Conservation (phyloP, 2,329 filamentous ascomycete species). For the Immersiporthe knoxdaviesiana region DNA sequence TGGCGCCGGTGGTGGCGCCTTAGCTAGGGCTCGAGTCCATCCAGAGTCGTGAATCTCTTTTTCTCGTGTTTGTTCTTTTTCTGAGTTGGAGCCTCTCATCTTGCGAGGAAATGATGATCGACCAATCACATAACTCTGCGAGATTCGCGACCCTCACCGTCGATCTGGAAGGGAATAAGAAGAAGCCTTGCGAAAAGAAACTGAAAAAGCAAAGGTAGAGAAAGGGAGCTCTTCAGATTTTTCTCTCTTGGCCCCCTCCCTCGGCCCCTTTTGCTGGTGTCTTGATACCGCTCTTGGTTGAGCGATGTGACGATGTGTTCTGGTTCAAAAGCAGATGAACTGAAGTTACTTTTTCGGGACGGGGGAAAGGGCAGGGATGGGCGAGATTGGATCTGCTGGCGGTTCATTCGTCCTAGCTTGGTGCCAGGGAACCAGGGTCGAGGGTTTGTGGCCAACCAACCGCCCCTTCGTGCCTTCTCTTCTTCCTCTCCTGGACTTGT, state of each 20-base stretch:
- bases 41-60: background rate
- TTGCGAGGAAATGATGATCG: background rate
- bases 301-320: constrained; percentile 1
- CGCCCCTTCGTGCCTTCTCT: background rate
- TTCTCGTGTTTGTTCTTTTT: background rate
- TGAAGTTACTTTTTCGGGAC: background rate
- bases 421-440: background rate
- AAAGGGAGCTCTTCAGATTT: no score
- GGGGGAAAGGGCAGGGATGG: background rate
- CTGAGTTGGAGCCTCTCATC: background rate
- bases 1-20: background rate
- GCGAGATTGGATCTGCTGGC: constrained; percentile 3
- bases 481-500: background rate
- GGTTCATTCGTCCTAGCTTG: background rate
- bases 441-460: background rate
- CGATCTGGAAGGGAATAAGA: background rate
- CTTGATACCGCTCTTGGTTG: background rate
- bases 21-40: background rate
- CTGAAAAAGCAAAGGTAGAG: no score
- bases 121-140: background rate
- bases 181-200: background rate
- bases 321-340: background rate
- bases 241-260: background rate
- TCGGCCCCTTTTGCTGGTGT: background rate
- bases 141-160: background rate